Evolutionary conservation across 1,284 basidiomycete species (phyloP), one percentile per base, ranked within the genome.

Genomic region (Pisolithus thermaeus): DNA sequence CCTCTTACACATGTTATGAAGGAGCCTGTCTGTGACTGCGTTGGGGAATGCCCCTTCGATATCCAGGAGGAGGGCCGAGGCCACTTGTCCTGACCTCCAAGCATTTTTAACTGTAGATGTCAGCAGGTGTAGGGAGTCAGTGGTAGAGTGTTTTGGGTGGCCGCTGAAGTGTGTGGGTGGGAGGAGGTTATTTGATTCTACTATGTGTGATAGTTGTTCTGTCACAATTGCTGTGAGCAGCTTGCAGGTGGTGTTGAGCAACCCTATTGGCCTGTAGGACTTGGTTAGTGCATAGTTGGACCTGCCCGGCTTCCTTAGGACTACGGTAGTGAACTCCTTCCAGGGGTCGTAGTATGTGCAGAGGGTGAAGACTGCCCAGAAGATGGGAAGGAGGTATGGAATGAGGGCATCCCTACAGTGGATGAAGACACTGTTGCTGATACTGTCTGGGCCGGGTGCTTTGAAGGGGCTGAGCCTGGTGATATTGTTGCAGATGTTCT

Each of bases 1-100:
- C 7, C 23, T 38, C 27, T 28, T 50, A 0, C 52, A 12, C 40
- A 64, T 48, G 35, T 67, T 61, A 46, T 66, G 56, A 1, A 62
- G 27, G 3, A 70, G 61, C 11, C 50, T 16, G 7, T 61, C 48
- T 0, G 50, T 49, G 1, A 52, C 20, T 0, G 39, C 45, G 20
- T 47, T 52, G 2, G 39, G 41, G 20, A 52, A 52, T 0, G 51
- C 41, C 1, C 32, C 51, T 40, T 52, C 47, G 4, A 52, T 49
- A 20, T 52, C 51, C 0, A 52, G 42, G 16, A 48, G 49, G 0
- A 52, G 14, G 1, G 38, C 23, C 0, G 41, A 47, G 23, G 7
- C 58, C 47, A 48, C 55, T 20, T 40, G 3, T 9, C 3, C 3
- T 9, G n/a, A 9, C 22, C 38, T 1, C 28, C 28, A 30, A 1